Conservation (phyloP, 257 asterid genomes). For the Jacaranda mimosifolia region DNA sequence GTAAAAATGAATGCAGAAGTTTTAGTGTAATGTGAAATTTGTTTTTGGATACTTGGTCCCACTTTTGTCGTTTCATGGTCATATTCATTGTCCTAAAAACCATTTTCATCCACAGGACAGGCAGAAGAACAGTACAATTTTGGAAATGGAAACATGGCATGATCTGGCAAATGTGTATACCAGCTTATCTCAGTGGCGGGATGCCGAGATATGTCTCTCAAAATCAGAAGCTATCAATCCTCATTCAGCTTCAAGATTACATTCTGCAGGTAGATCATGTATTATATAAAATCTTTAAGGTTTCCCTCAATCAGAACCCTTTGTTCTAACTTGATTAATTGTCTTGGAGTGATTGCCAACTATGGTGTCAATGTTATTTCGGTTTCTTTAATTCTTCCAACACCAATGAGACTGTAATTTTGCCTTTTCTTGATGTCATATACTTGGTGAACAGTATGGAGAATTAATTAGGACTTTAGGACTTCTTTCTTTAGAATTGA, state of each 20-base stretch:
- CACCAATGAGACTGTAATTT: neutral
- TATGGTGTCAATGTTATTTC: too few relatives aligned
- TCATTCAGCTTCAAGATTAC: slow-evolving; percentile 88
- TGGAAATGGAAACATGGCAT: slow-evolving; percentile 95
- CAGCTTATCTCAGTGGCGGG: slow-evolving; percentile 85
- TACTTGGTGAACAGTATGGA: neutral
- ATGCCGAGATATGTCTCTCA: slow-evolving; percentile 85
- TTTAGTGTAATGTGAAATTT: neutral
- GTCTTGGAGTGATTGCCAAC: slow-evolving; percentile 4
- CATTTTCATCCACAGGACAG: slow-evolving; percentile 52
- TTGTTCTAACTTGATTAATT: slow-evolving; percentile 4
- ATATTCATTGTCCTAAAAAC: neutral
- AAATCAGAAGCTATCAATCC: slow-evolving; percentile 84
- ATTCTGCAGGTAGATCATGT: slow-evolving; percentile 65
- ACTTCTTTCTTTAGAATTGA: neutral
- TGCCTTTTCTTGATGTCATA: neutral
- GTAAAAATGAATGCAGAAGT: neutral
- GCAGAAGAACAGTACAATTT: slow-evolving; percentile 46
- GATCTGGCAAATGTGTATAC: slow-evolving; percentile 85
- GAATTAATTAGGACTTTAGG: neutral
- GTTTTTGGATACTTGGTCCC: neutral
- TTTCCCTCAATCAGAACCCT: neutral
- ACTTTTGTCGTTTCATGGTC: neutral
- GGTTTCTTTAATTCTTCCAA: neutral
- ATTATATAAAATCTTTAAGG: neutral